Evolutionary conservation across 2,329 filamentous ascomycete species (phyloP).

Genomic region (Calonectria crousiana): DNA sequence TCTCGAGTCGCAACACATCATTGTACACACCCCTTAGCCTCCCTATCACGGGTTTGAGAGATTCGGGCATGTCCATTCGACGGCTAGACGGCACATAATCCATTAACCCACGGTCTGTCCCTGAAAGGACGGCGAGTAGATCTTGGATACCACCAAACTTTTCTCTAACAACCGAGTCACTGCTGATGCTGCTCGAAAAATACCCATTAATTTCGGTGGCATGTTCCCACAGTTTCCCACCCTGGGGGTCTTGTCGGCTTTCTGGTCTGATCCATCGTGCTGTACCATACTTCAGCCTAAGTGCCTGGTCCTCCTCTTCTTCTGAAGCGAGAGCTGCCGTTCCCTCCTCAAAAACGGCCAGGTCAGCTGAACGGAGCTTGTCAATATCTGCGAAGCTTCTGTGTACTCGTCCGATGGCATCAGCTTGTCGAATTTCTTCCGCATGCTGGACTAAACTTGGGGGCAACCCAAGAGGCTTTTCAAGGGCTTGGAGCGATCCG

Average conservation of each 20-base stretch:
- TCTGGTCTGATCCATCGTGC: constrained; percentile 83
- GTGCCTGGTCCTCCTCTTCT: constrained; percentile 82
- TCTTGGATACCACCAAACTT: constrained; percentile 84
- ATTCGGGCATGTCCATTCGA: constrained; percentile 81
- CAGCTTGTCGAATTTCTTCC: constrained; percentile 92
- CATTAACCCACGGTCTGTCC: constrained; percentile 84
- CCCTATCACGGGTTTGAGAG: constrained; percentile 83
- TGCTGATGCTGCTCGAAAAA: constrained; percentile 73
- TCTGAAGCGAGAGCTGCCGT: constrained; percentile 82
- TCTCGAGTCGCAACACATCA: constrained; percentile 87
- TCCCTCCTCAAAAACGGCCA: constrained; percentile 85
- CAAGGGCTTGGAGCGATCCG: constrained; percentile 91
- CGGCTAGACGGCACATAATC: constrained; percentile 91
- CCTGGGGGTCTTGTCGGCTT: constrained; percentile 75
- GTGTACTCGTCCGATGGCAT: constrained; percentile 82
- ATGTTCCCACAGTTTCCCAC: constrained; percentile 78
- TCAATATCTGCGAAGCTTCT: constrained; percentile 89
- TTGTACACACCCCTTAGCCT: constrained; percentile 84
- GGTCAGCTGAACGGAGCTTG: constrained; percentile 86
- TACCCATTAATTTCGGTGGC: constrained; percentile 88
- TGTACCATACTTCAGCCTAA: constrained; percentile 85
- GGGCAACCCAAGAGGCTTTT: constrained; percentile 92
- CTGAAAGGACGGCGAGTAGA: constrained; percentile 80
- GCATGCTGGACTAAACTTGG: constrained; percentile 89
- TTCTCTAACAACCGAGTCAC: constrained; percentile 74